Conservation (phyloP, 306 rosid species). For the Oxytropis ochrocephala region DNA sequence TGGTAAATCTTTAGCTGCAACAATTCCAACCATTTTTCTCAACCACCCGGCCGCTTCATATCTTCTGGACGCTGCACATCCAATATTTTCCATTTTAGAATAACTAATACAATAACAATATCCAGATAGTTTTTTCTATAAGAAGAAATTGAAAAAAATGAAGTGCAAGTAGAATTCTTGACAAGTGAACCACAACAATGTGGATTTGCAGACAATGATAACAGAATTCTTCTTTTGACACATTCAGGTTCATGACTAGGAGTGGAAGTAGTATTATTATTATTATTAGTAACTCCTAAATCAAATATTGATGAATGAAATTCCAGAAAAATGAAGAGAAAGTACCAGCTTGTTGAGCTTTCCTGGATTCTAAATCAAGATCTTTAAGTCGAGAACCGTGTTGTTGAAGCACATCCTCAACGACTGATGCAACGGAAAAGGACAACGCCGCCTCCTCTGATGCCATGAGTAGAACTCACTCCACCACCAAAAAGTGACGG, state of each 20-base stretch:
- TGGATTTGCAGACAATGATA: constrained; percentile 54
- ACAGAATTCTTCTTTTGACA: constrained; percentile 75
- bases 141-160: neutral
- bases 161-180: constrained; percentile 75
- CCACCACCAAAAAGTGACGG: neutral
- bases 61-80: constrained; percentile 69
- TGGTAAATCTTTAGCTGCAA: constrained; percentile 88
- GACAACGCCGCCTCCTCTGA: constrained; percentile 28
- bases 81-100: constrained; percentile 8
- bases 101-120: neutral
- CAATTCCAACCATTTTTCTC: constrained; percentile 87
- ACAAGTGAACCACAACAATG: constrained; percentile 52
- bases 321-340: neutral
- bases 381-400: constrained; percentile 61
- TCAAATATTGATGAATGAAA: constrained; percentile 7
- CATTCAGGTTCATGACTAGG: constrained; percentile 30
- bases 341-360: constrained; percentile 84
- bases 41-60: constrained; percentile 96
- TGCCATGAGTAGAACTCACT: constrained; percentile 8
- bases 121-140: constrained; percentile 4
- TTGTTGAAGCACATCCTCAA: constrained; percentile 88
- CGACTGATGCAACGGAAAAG: constrained; percentile 72
- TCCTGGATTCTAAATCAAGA: constrained; percentile 77
- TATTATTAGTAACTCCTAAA: neutral
- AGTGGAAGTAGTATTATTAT: neutral